Conservation (phyloP, 108 stramenopile species). For the Stephanodiscus minutulus region DNA sequence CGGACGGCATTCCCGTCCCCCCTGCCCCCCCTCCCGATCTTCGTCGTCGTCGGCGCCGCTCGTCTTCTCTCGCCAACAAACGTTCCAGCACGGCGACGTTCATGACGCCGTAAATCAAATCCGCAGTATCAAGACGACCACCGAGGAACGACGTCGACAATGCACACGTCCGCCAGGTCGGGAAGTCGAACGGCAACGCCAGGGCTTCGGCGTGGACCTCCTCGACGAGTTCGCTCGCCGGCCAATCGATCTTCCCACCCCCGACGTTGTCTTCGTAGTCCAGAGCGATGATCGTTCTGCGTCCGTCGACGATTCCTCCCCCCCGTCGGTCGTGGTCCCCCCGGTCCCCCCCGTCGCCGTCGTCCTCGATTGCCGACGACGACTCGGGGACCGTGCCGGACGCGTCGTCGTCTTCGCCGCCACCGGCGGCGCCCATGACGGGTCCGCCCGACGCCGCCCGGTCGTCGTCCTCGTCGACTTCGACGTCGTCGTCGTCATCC, state of each 20-base stretch:
- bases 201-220: constrained; percentile 6
- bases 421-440: not conserved
- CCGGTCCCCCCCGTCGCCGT: too few relatives aligned
- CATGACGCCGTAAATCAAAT: constrained; percentile 28
- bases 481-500: constrained; percentile 9
- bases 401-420: not conserved
- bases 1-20: not conserved
- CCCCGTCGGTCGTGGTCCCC: too few relatives aligned
- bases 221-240: constrained; percentile 6
- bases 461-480: constrained; percentile 8
- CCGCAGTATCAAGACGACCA: constrained; percentile 11
- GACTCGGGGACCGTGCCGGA: too few relatives aligned
- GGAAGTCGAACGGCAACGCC: constrained; percentile 9
- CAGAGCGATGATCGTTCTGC: too few relatives aligned
- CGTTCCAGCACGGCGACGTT: constrained; percentile 28
- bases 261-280: not conserved
- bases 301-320: too few relatives aligned
- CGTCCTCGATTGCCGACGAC: too few relatives aligned
- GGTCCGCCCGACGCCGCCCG: not conserved
- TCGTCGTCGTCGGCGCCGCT: not conserved
- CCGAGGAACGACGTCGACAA: constrained; percentile 22
- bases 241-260: constrained; percentile 17
- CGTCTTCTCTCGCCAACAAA: constrained; percentile 18
- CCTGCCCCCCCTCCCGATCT: too few relatives aligned
- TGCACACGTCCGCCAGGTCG: constrained; percentile 27